Conservation (phyloP, 2,329 filamentous ascomycete genomes). For the Neofusicoccum sp. region DNA sequence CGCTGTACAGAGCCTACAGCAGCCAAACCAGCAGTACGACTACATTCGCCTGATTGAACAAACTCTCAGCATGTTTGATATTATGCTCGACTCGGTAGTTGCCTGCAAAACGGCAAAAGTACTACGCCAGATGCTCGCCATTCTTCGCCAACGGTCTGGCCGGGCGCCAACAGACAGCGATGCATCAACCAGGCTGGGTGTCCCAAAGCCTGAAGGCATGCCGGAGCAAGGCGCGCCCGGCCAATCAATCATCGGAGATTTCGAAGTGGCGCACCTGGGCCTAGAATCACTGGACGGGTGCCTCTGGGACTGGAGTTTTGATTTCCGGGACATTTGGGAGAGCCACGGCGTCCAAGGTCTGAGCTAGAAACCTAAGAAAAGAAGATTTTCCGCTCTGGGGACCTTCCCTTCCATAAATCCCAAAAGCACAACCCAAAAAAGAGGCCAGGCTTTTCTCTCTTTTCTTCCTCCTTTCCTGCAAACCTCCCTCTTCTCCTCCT, state of each 20-base stretch:
- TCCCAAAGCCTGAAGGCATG: not conserved
- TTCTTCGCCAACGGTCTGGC: constrained; percentile 8
- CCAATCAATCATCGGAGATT: not conserved
- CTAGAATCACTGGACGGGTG: constrained; percentile 14
- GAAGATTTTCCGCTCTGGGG: not conserved
- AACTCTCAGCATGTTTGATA: constrained; percentile 44
- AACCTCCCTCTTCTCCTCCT: too few relatives aligned
- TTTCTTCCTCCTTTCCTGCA: not conserved
- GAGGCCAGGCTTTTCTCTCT: not conserved
- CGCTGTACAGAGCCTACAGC: constrained; percentile 33
- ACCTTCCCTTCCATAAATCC: too few relatives aligned
- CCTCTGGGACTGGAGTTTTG: constrained; percentile 19
- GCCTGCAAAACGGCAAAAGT: constrained; percentile 40
- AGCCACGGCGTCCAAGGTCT: constrained; percentile 13
- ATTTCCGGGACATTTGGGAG: constrained; percentile 18
- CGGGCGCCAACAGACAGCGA: not conserved
- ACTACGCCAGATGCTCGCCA: constrained; percentile 22
- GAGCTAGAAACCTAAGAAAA: not conserved
- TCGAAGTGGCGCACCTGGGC: constrained; percentile 16
- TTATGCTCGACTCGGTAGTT: constrained; percentile 47
- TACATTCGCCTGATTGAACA: constrained; percentile 35
- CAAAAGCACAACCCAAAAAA: too few relatives aligned
- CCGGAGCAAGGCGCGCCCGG: not conserved
- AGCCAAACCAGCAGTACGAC: constrained; percentile 28
- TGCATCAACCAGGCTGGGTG: not conserved